A percentile compares a stretch with the other conserved stretches of the same genome.
Evolutionary conservation across 305 asterid species (phyloP).

Genomic region (Caryopteris hybrid): DNA sequence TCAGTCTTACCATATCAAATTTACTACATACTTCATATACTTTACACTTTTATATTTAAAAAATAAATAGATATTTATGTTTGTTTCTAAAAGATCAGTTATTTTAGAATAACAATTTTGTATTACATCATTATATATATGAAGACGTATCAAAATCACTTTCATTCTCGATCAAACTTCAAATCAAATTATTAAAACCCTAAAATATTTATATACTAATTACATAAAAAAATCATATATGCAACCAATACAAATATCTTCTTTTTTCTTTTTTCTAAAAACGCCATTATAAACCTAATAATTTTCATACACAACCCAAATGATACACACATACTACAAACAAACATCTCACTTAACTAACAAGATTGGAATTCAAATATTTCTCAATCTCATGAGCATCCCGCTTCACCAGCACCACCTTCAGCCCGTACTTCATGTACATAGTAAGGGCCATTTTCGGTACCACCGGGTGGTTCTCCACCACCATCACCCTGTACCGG

Average conservation of each 20-base stretch:
- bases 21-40: no score
- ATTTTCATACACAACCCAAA: background rate
- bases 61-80: no score
- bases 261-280: background rate
- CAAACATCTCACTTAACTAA: background rate
- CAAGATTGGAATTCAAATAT: constrained; percentile 9
- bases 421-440: constrained; percentile 85
- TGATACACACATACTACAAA: background rate
- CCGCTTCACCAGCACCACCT: constrained; percentile 54
- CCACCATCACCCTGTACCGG: constrained; percentile 55
- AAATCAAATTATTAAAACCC: constrained; percentile 4
- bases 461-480: constrained; percentile 49
- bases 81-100: no score
- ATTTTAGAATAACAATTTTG: no score
- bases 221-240: background rate
- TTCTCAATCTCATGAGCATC: constrained; percentile 11
- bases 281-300: background rate
- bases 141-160: no score
- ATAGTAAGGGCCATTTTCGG: constrained; percentile 87
- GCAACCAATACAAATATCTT: background rate
- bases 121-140: no score
- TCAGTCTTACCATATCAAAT: no score
- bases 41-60: no score
- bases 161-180: no score
- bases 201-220: no score